Percentiles rank a stretch among this genome's conserved stretches.
Conservation (phyloP, 345 rosid species). For the Salix caprea region DNA sequence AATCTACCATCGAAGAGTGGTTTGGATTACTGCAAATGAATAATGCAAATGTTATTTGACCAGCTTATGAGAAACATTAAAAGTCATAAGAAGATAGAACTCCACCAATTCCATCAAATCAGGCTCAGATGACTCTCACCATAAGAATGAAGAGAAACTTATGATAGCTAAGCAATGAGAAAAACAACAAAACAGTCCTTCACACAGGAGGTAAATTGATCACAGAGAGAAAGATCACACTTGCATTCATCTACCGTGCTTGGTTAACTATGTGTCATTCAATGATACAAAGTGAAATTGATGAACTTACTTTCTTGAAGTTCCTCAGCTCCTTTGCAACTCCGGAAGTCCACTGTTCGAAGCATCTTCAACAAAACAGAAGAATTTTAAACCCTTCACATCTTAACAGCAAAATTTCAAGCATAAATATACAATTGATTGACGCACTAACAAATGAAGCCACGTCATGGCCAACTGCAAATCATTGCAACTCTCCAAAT, state of each 20-base stretch:
- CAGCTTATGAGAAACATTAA: not conserved
- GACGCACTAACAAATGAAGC: not conserved
- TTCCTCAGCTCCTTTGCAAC: slow-evolving; percentile 60
- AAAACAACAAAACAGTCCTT: not conserved
- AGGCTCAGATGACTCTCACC: not conserved
- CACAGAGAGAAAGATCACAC: not conserved
- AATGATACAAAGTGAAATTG: not conserved
- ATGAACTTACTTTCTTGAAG: slow-evolving; percentile 60
- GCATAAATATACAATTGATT: not conserved
- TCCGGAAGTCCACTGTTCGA: slow-evolving; percentile 58
- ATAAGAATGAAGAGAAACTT: not conserved
- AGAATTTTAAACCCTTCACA: not conserved
- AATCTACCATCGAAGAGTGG: not conserved
- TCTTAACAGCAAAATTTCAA: not conserved
- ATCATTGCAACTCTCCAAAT: not conserved
- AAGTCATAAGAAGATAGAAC: not conserved
- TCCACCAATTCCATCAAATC: not conserved
- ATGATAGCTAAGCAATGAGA: not conserved
- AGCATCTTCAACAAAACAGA: slow-evolving; percentile 44
- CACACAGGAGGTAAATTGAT: not conserved
- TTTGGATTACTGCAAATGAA: not conserved
- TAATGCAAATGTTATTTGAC: not conserved
- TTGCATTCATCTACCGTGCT: not conserved
- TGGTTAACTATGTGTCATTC: not conserved
- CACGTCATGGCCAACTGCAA: not conserved